Evolutionary conservation across 495 filamentous ascomycete species (phyloP).

Genomic region (Parathielavia appendiculata): DNA sequence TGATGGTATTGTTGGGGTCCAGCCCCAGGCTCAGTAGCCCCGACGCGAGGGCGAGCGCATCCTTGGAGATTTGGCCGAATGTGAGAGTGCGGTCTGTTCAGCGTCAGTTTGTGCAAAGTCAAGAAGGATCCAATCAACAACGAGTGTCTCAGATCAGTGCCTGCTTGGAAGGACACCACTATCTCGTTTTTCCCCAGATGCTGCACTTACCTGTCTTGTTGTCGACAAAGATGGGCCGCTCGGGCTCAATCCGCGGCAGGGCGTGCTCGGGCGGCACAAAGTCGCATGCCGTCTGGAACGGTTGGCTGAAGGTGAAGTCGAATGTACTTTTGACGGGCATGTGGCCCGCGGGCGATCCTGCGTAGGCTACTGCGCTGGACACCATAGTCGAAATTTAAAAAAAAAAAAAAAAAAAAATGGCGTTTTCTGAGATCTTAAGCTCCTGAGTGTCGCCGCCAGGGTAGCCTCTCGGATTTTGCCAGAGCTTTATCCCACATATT

Average conservation of each 20-base stretch:
- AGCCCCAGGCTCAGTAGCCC: slow-evolving; percentile 26
- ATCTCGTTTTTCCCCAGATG: not conserved
- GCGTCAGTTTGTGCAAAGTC: slow-evolving; percentile 1
- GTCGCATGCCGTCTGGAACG: slow-evolving; percentile 22
- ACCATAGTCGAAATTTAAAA: not conserved
- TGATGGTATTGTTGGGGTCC: slow-evolving; percentile 22
- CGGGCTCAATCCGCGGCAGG: slow-evolving; percentile 22
- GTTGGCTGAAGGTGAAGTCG: slow-evolving; percentile 29
- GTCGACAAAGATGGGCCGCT: slow-evolving; percentile 30
- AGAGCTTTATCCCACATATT: not conserved
- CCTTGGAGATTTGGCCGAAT: slow-evolving; percentile 23
- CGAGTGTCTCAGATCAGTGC: not conserved
- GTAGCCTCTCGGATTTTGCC: not conserved
- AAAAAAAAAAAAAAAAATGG: not conserved
- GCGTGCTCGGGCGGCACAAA: slow-evolving; percentile 23
- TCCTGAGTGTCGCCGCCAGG: not conserved
- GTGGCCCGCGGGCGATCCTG: slow-evolving; percentile 21
- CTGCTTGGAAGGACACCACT: not conserved
- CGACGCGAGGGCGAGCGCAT: slow-evolving; percentile 24
- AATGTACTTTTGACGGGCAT: slow-evolving; percentile 25
- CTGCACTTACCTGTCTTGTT: slow-evolving; percentile 23
- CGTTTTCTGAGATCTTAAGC: not conserved
- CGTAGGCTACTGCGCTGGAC: slow-evolving; percentile 16
- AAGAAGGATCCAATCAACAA: no score
- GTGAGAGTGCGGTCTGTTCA: slow-evolving; percentile 28